Evolutionary conservation across 331 rosid species (phyloP).

Genomic region (Acacia concinna): DNA sequence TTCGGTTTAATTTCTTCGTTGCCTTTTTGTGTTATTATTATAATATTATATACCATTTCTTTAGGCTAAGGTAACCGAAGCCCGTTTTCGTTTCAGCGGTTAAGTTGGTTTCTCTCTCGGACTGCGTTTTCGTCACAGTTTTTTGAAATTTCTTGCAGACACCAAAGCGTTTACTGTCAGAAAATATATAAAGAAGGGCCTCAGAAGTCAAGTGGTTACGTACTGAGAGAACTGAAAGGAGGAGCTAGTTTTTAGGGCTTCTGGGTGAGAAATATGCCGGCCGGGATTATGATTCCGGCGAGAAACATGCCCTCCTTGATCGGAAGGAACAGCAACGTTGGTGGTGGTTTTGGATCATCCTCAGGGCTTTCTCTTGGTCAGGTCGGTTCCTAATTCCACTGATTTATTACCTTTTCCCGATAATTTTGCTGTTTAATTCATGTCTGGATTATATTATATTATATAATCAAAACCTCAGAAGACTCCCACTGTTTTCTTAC

Average conservation of each 20-base stretch:
- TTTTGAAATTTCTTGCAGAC: not conserved
- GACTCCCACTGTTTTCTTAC: not conserved
- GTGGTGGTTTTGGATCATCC: slow-evolving; percentile 57
- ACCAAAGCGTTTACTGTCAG: slow-evolving; percentile 3
- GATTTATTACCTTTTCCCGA: not conserved
- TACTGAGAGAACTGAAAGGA: not conserved
- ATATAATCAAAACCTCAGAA: not conserved
- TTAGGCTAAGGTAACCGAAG: slow-evolving; percentile 19
- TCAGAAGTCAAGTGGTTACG: not conserved
- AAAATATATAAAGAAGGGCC: not conserved
- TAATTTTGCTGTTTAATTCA: not conserved
- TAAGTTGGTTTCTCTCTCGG: slow-evolving; percentile 2
- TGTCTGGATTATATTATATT: not conserved
- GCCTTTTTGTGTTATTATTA: not conserved
- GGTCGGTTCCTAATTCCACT: slow-evolving; percentile 49
- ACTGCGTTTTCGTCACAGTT: slow-evolving; percentile 1
- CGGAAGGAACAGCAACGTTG: slow-evolving; percentile 52
- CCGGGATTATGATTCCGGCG: slow-evolving; percentile 64
- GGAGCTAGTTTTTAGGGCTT: slow-evolving; percentile 4
- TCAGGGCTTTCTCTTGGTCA: slow-evolving; percentile 61
- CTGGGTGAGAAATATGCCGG: slow-evolving; percentile 47
- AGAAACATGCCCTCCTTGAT: slow-evolving; percentile 63
- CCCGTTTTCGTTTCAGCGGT: not conserved
- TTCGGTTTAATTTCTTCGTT: not conserved
- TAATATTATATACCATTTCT: not conserved